Base-by-base conservation (phyloP, 176 grass and related monocot genomes). In the Panicum miliaceum region DNA sequence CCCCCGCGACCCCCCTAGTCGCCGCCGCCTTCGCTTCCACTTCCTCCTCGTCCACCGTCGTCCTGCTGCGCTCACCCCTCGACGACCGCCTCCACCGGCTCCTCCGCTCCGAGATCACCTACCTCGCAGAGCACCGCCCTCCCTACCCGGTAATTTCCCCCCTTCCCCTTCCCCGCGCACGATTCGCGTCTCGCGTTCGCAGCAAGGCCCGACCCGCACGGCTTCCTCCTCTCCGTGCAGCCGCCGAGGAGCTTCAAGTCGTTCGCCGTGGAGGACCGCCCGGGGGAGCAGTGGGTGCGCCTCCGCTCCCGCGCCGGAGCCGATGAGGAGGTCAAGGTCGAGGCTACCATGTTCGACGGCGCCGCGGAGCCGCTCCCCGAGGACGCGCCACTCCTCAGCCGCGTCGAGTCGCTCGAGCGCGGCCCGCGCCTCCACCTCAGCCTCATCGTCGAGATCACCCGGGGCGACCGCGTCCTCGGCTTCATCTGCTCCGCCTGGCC, bases 401-500 rank as follows among this genome's bases (percentile, higher is more conserved):
- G 88, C 76, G 82, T 92, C 36, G 92, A 94, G 81, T 83, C 88
- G 7, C 83, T 84, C 25, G 93, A 95, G 83, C 80, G 32, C 3
- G 91, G 91, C 0, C 87, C 80, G 22, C 91, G 81, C 82, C 93
- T 90, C 82, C 96, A 92, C 91, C 90, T 98, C 65, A 95, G 93
- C 86, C 87, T 98, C 80, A 87, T 92, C 26, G 91, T 90, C 77
- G 96, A 98, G 91, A 89, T 98, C 51, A 76, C 86, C 45, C 79
- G 77, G 13, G 83, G 59, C 18, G 93, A 86, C 57, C 74, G 80
- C 50, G 91, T 93, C 32, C 88, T 86, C 0, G 96, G 83, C 1
- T 87, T 98, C 85, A 25, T 98, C 61, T 98, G 93, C 93, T 95
- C 96, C 40, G 93, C 96, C 18, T 98, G 96, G 96, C 96, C 93